These are phyloP conservation scores for Urostyla sp. DNA, from an alignment of 73 alveolate genomes.

Conservation along the genomic window DNA sequence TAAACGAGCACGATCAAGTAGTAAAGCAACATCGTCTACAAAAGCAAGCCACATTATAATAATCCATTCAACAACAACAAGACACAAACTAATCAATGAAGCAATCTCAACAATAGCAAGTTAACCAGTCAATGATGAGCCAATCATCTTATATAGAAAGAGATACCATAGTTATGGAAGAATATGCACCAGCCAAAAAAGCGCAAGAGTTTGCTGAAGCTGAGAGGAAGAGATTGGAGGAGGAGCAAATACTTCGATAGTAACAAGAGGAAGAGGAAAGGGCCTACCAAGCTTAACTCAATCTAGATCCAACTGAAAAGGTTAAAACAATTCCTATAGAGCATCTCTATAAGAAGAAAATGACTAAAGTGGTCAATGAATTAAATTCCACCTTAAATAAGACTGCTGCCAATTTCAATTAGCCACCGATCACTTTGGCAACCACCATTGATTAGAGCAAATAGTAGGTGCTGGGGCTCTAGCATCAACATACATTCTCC, in stretches of 20 bases:
- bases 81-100: constrained; percentile 12
- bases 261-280: neutral
- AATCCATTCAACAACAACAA: constrained; percentile 6
- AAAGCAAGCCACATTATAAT: neutral
- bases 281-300: neutral
- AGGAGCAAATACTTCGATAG: constrained; percentile 26
- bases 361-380: constrained; percentile 8
- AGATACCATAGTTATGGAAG: neutral
- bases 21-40: constrained; percentile 12
- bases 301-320: constrained; percentile 13
- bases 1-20: constrained; percentile 26
- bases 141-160: neutral
- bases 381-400: neutral
- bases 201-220: constrained; percentile 34
- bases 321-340: constrained; percentile 33
- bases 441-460: constrained; percentile 20
- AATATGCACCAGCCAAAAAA: constrained; percentile 43
- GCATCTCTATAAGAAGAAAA: constrained; percentile 13
- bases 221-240: constrained; percentile 32
- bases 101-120: neutral
- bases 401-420: neutral
- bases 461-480: neutral
- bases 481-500: constrained; percentile 13
- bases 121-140: neutral
- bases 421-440: constrained; percentile 26